Base-by-base conservation (phyloP, 2,329 filamentous ascomycete species). In the Aspergillus texensis region DNA sequence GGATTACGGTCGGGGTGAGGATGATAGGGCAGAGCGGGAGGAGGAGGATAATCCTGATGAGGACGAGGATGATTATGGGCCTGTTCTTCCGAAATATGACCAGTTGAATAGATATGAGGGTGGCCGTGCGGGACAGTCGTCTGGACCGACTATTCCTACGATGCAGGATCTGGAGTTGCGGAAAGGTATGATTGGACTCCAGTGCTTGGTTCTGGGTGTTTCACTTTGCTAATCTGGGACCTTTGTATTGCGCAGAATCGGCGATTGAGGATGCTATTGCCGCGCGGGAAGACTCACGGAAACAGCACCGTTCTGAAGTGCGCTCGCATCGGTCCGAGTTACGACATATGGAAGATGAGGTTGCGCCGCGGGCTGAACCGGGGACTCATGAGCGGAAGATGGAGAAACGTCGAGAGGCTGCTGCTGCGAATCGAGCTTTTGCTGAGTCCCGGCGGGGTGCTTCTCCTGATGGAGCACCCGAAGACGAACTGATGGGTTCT, bases 371-470 rank as follows among this genome's bases (percentile, higher is more conserved):
- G 12, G 92, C 94, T 0, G 93, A 95, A 64, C 82, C 93, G 0
- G 93, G 94, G 0, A 91, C 91, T 1, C 88, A 89, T 53, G 94
- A 97, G 79, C 88, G 94, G 12, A 87, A 88, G 72, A 84, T 98
- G 1, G 94, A 99, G 81, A 97, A 97, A 85, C 90, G 89, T 67
- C 86, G 85, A 39, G 90, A 91, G 66, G 82, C 86, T 6, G 90
- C 91, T 34, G 89, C 90, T 8, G 88, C 89, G 68, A 89, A 96
- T 81, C 86, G 88, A 30, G 85, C 86, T 12, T 97, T 96, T 73
- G 82, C 81, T 10, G 75, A 79, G 81, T 88, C 62, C 83, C 93
- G 67, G 74, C 82, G 68, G 4, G 80, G 79, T 24, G 88, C 85
- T 67, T 89, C 88, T 14, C 87, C 89, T 0, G 85, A 82, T 21